phyloP scores from a whole-genome alignment of 2,329 filamentous ascomycete genomes.

The Huntiella bhutanensis region DNA sequence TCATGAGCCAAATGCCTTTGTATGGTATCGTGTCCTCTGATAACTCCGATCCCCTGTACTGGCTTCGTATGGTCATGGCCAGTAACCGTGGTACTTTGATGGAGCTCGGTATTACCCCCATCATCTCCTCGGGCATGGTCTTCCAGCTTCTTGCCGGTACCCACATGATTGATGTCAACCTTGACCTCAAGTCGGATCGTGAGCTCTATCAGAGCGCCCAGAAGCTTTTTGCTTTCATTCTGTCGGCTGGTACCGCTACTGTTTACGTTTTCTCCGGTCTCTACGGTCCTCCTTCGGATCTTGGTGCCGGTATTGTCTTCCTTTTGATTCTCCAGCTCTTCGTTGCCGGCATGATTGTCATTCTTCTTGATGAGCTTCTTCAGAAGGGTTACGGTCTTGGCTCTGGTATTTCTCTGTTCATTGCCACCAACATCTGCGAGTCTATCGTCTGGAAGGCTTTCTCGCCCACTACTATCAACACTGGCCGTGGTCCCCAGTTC shows the following conservation, averaged over 20 bases:
- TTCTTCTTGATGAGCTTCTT: constrained; percentile 94
- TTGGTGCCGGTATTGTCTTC: constrained; percentile 95
- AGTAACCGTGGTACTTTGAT: constrained; percentile 94
- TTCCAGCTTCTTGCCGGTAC: constrained; percentile 99
- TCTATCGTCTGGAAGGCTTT: constrained; percentile 99
- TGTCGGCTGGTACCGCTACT: constrained; percentile 92
- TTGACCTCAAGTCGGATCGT: constrained; percentile 98
- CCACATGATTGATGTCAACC: constrained; percentile 99
- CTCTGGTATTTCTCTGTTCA: constrained; percentile 97
- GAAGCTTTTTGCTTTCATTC: constrained; percentile 95
- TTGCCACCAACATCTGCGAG: constrained; percentile 99
- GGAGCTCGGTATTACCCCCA: constrained; percentile 93
- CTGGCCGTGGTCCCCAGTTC: constrained; percentile 94
- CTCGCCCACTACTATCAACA: constrained; percentile 98
- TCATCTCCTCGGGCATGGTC: constrained; percentile 99
- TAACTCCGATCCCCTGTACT: constrained; percentile 97
- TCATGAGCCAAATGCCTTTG: constrained; percentile 99
- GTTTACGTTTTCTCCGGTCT: constrained; percentile 97
- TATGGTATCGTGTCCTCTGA: constrained; percentile 99
- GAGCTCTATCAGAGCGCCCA: constrained; percentile 99
- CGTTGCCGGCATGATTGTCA: constrained; percentile 93
- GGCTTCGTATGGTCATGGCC: constrained; percentile 99
- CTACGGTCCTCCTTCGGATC: constrained; percentile 89
- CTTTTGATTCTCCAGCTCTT: constrained; percentile 96
- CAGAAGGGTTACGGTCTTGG: constrained; percentile 99